Evolutionary conservation across 805 yeast genomes (phyloP).

Genomic region (Lipomyces anomalus): DNA sequence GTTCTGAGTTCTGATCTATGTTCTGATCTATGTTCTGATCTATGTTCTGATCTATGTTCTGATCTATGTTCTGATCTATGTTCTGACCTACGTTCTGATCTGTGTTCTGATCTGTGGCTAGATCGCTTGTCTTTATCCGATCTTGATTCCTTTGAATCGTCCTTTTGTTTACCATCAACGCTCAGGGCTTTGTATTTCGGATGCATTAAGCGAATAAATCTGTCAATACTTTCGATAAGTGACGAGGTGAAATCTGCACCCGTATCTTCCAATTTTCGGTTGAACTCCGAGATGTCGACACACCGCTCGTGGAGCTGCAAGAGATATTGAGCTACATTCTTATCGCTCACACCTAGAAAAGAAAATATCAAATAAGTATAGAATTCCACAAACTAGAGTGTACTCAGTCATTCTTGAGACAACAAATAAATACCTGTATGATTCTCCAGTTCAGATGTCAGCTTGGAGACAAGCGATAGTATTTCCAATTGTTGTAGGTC

Average conservation of each 20-base stretch:
- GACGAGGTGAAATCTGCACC: slow-evolving; percentile 41
- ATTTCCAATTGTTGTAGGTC: slow-evolving; percentile 32
- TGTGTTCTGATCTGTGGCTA: too few relatives aligned
- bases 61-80: neutral
- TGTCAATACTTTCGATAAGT: slow-evolving; percentile 30
- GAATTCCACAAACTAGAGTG: neutral
- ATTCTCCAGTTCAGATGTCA: slow-evolving; percentile 32
- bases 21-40: neutral
- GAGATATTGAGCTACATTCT: slow-evolving; percentile 44
- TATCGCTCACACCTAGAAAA: slow-evolving; percentile 38
- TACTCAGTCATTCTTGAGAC: neutral
- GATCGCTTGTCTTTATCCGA: too few relatives aligned
- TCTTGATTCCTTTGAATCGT: too few relatives aligned
- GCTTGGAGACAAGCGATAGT: slow-evolving; percentile 32
- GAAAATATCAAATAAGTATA: neutral
- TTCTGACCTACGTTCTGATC: slow-evolving; percentile 2
- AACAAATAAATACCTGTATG: slow-evolving; percentile 25
- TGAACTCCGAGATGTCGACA: slow-evolving; percentile 34
- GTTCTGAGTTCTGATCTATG: slow-evolving; percentile 2
- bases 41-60: neutral
- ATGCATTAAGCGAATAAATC: slow-evolving; percentile 31
- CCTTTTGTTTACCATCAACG: too few relatives aligned
- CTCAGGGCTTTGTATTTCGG: slow-evolving; percentile 30
- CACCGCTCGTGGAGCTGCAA: slow-evolving; percentile 37
- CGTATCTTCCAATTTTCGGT: slow-evolving; percentile 36